Evolutionary conservation across 2,329 filamentous ascomycete genomes (phyloP), one percentile per base, ranked within the genome.

Genomic region (Neofusicoccum kwambonambiense): DNA sequence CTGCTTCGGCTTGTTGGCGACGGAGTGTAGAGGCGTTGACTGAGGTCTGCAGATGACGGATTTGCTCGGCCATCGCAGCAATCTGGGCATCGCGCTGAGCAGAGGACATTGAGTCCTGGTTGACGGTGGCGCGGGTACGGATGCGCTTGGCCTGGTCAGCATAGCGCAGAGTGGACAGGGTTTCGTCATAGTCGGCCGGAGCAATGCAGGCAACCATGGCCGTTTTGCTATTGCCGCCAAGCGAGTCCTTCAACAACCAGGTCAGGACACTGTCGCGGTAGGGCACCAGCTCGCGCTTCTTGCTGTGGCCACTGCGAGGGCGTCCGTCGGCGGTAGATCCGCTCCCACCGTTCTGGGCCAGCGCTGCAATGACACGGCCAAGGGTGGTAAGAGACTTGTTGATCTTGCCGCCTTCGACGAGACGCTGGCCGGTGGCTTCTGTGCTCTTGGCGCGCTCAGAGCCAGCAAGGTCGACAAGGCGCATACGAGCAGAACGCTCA

Each of bases 121-220:
- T 99, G 80, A 98, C 91, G 37, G 93, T 89, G 31, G 95, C 95
- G 58, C 92, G 90, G 39, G 93, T 98, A 73, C 93, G 92, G 80
- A 99, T 99, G 64, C 91, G 90, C 82, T 99, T 99, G 67, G 95
- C 95, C 79, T 98, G 94, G 77, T 99, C 94, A 19, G 95, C 95
- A 77, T 99, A 99, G 42, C 95, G 92, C 12, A 99, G 87, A 0
- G 95, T 99, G 2, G 92, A 97, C 1, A 99, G 85, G 0, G 95
- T 99, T 77, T 99, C 95, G 65, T 99, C 95, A 75, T 99, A 98
- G 79, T 99, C 95, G 0, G 91, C 89, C 0, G 95, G 95, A 4
- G 93, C 90, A 70, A 99, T 97, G 76, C 95, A 98, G 8, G 95
- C 95, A 72, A 99, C 97, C 95, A 99, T 99, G 67, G 95, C 95